Evolutionary conservation across 1,284 basidiomycete genomes (phyloP), one percentile per base, ranked within the genome.

Genomic region (Clitocybe nebularis): DNA sequence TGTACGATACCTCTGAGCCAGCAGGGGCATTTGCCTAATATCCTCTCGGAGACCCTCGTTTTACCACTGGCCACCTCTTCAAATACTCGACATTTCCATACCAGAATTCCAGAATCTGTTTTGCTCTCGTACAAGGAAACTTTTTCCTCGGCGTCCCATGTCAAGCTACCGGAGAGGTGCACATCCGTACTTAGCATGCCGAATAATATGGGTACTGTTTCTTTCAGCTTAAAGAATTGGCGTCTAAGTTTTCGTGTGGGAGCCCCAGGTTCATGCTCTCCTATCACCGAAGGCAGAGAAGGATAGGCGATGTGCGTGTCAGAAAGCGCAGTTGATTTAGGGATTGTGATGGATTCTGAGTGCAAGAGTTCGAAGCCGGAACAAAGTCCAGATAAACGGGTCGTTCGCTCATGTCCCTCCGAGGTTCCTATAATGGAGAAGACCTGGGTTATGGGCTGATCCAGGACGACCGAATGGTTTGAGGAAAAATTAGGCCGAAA

Each of bases 61-160:
- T 46, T 51, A 9, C 37, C 47, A 11, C 36, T 48, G 16, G 48
- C 51, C 1, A 58, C 49, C 34, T 50, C 53, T 24, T 62, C 53
- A 41, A 66, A 61, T 29, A 45, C 51, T 11, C 63, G 53, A 33
- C 63, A 25, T 41, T 66, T 66, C 63, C 60, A 62, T 3, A 66
- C 56, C 33, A 45, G 40, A 19, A 45, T 52, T 2, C 58, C 59
- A 1, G 43, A 45, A 19, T 49, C 51, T 2, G 56, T 44, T 16
- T 51, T 41, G 25, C 51, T 60, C 41, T 67, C 66, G 36, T 65
- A 67, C 22, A 68, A 45, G 13, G 56, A 42, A 8, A 56, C 17
- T 22, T 51, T 54, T 2, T 48, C 44, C 3, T 50, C 36, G 20
- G 61, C 52, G 29, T 66, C 61, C 63, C 61, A 67, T 1, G 63